These are phyloP conservation scores for Daldinia sp. DNA, from an alignment of 2,329 filamentous ascomycete genomes.

Conservation along the genomic window DNA sequence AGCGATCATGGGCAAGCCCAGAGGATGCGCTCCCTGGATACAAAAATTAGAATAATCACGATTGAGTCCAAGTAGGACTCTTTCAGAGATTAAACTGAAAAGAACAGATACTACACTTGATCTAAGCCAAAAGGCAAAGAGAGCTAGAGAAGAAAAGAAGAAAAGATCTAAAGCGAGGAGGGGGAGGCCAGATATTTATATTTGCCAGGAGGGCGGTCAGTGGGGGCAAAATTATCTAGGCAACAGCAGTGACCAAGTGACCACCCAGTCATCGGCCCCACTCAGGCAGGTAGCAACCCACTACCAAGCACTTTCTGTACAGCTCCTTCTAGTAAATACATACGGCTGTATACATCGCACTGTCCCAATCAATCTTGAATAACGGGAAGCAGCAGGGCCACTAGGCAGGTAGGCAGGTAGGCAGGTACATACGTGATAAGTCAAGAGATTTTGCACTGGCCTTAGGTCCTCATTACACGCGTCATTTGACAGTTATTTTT, in stretches of 20 bases:
- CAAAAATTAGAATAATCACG: conserved; percentile 90
- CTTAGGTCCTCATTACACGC: too few relatives aligned
- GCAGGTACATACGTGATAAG: neutral
- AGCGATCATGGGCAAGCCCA: conserved; percentile 77
- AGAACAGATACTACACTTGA: conserved; percentile 98
- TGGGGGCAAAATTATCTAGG: conserved; percentile 22
- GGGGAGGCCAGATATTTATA: conserved; percentile 43
- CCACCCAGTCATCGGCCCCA: neutral
- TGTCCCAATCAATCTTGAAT: neutral
- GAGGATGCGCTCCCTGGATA: conserved; percentile 63
- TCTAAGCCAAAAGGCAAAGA: conserved; percentile 73
- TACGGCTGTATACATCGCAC: neutral
- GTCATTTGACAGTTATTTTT: neutral
- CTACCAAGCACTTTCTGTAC: neutral
- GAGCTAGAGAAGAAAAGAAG: conserved; percentile 66
- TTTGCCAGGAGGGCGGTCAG: conserved; percentile 12
- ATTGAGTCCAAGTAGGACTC: conserved; percentile 75
- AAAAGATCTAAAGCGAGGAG: conserved; percentile 47
- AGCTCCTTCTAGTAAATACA: neutral
- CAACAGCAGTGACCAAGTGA: neutral
- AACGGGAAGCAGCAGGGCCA: neutral
- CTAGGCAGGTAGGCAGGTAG: too few relatives aligned
- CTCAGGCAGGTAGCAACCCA: neutral
- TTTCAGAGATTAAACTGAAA: conserved; percentile 98
- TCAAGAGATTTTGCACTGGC: neutral